Percentiles rank a stretch among this genome's conserved stretches.
Evolutionary conservation across 2,329 filamentous ascomycete species (phyloP).

Genomic region (Pseudogymnoascus sp.): DNA sequence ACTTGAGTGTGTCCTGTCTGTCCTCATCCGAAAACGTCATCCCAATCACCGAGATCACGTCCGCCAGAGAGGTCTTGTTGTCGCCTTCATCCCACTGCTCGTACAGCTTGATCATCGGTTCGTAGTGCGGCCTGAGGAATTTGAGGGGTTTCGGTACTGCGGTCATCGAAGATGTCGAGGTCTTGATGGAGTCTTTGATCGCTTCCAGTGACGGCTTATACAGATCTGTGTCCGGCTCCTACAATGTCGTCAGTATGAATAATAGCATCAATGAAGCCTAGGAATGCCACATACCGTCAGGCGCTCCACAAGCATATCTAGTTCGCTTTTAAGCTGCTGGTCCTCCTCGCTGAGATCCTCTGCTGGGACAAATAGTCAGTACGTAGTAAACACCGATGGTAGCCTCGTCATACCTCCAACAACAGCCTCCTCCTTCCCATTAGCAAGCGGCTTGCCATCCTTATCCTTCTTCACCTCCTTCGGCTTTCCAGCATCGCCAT

Average conservation of each 20-base stretch:
- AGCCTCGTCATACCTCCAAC: slow-evolving; percentile 32
- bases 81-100: slow-evolving; percentile 79
- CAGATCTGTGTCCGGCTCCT: slow-evolving; percentile 81
- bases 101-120: slow-evolving; percentile 78
- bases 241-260: slow-evolving; percentile 13
- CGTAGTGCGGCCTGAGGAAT: slow-evolving; percentile 94
- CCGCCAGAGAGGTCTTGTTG: slow-evolving; percentile 83
- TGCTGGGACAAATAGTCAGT: slow-evolving; percentile 36
- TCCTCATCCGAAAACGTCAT: slow-evolving; percentile 99
- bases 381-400: slow-evolving; percentile 17
- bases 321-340: slow-evolving; percentile 93
- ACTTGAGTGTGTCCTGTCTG: slow-evolving; percentile 91
- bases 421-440: slow-evolving; percentile 69
- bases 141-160: slow-evolving; percentile 97
- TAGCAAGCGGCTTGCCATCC: slow-evolving; percentile 62
- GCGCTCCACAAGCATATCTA: slow-evolving; percentile 96
- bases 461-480: slow-evolving; percentile 55
- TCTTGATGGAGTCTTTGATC: slow-evolving; percentile 98
- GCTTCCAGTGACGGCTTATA: slow-evolving; percentile 90
- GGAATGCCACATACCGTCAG: slow-evolving; percentile 58
- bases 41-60: slow-evolving; percentile 92
- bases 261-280: neutral
- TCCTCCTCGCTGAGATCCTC: slow-evolving; percentile 98
- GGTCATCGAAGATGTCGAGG: slow-evolving; percentile 98
- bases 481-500: slow-evolving; percentile 53